Conservation (phyloP, 164 flowering plant species). For the Berberis thunbergii region DNA sequence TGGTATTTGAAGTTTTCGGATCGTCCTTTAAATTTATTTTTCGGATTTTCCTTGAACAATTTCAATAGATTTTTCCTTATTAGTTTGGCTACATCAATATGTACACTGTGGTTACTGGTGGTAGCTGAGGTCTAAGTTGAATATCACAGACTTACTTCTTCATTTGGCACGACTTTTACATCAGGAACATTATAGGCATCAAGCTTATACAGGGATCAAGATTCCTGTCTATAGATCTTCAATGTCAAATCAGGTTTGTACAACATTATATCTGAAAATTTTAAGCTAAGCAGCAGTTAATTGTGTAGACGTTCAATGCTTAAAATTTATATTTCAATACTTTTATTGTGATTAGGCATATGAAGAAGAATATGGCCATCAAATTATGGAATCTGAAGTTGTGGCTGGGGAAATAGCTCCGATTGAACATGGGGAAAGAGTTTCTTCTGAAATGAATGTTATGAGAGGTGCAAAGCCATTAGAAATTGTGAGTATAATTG, state of each 20-base stretch:
- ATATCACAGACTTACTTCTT: not conserved
- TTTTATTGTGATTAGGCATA: slow-evolving; percentile 12
- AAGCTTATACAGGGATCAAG: slow-evolving; percentile 16
- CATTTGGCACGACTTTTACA: not conserved
- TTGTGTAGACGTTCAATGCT: too few species aligned
- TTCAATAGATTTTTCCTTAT: not conserved
- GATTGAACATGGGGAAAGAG: slow-evolving; percentile 7
- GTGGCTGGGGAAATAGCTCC: not conserved
- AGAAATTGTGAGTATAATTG: slow-evolving; percentile 14
- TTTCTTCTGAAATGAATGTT: slow-evolving; percentile 12
- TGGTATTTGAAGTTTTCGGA: slow-evolving; percentile 27
- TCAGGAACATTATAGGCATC: slow-evolving; percentile 26
- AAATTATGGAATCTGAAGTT: slow-evolving; percentile 15
- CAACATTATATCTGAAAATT: not conserved
- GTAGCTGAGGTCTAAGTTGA: too few species aligned
- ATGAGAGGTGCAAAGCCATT: slow-evolving; percentile 13
- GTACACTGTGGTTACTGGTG: not conserved
- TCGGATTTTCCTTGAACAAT: slow-evolving; percentile 8
- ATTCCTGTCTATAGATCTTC: slow-evolving; percentile 15
- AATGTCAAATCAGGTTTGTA: slow-evolving; percentile 21
- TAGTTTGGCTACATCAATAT: not conserved
- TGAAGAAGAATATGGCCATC: slow-evolving; percentile 14
- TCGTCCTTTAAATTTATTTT: not conserved
- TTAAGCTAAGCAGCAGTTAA: not conserved
- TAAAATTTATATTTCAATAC: not conserved